Base-by-base conservation (phyloP, 2,329 filamentous ascomycete genomes). In the Calonectria honghensis region DNA sequence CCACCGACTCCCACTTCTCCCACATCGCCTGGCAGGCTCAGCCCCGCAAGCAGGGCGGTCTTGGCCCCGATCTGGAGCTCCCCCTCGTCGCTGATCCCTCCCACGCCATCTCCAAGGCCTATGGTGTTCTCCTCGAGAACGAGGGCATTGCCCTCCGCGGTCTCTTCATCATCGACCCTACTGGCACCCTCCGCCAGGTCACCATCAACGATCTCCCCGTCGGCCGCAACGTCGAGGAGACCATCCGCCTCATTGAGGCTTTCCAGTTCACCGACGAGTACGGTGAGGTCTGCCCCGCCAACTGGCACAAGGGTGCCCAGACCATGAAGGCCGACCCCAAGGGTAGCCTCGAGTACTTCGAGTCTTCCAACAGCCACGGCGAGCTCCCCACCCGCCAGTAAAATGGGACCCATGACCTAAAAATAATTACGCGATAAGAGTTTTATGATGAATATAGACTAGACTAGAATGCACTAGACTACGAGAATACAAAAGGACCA, bases 251-350 rank as follows among this genome's bases (percentile, higher is more conserved):
- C 1, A 90, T 93, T 73, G 89, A 93, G 78, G 93, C 94, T 7
- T 96, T 96, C 84, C 94, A 96, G 85, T 95, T 96, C 87, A 94
- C 94, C 16, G 94, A 96, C 79, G 94, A 95, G 79, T 95, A 94
- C 89, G 96, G 95, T 85, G 92, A 95, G 83, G 90, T 95, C 70
- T 96, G 88, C 85, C 88, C 88, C 57, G 88, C 88, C 69, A 88
- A 87, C 79, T 89, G 88, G 88, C 85, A 86, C 74, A 82, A 85
- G 73, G 88, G 88, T 66, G 82, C 81, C 80, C 86, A 88, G 83
- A 85, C 84, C 68, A 89, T 89, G 84, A 89, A 89, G 87, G 86
- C 88, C 72, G 87, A 88, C 73, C 87, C 88, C 77, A 89, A 89
- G 84, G 87, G 86, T 68, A 88, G 86, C 79, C 84, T 89, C 48